A percentile compares a stretch with the other conserved stretches of the same genome.
Evolutionary conservation across 352 stramenopile genomes (phyloP).

Genomic region (Hyaloperonospora arabidopsidis): DNA sequence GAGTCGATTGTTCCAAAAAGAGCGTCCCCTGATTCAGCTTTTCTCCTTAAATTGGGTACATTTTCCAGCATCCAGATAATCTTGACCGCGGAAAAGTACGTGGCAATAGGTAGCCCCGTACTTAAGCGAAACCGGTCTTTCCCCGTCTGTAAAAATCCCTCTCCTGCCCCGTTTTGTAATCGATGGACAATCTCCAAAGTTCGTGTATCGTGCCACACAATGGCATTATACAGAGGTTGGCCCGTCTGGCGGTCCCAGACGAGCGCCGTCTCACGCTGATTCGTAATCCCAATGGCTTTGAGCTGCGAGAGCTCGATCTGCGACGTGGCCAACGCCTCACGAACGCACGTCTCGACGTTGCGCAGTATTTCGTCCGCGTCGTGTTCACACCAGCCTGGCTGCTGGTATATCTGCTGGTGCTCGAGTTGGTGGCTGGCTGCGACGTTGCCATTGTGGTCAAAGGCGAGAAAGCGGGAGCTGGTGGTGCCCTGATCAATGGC

Average conservation of each 20-base stretch:
- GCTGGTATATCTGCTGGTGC: conserved; percentile 94
- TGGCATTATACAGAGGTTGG: conserved; percentile 95
- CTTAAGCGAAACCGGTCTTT: conserved; percentile 60
- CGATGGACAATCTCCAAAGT: conserved; percentile 87
- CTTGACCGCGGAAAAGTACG: conserved; percentile 98
- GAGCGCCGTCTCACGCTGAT: conserved; percentile 97
- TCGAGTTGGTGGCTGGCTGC: conserved; percentile 91
- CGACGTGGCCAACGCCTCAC: conserved; percentile 58
- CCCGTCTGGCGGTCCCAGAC: conserved; percentile 95
- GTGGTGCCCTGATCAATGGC: conserved; percentile 97
- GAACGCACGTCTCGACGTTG: conserved; percentile 74
- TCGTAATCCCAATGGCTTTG: conserved; percentile 95
- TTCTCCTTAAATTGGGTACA: conserved; percentile 78
- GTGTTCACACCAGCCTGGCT: conserved; percentile 95
- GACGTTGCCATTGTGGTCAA: conserved; percentile 86
- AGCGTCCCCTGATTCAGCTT: conserved; percentile 78
- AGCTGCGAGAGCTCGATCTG: conserved; percentile 68
- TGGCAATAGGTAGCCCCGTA: conserved; percentile 93
- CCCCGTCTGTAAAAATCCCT: conserved; percentile 37
- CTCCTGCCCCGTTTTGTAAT: conserved; percentile 59
- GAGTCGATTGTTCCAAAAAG: conserved; percentile 98
- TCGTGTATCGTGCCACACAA: conserved; percentile 98
- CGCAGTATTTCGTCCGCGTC: conserved; percentile 94
- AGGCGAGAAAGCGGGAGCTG: conserved; percentile 94
- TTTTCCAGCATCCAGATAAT: conserved; percentile 97